Base-by-base conservation (phyloP, 169 alveolate genomes). In the Plasmodium knowlesi region DNA sequence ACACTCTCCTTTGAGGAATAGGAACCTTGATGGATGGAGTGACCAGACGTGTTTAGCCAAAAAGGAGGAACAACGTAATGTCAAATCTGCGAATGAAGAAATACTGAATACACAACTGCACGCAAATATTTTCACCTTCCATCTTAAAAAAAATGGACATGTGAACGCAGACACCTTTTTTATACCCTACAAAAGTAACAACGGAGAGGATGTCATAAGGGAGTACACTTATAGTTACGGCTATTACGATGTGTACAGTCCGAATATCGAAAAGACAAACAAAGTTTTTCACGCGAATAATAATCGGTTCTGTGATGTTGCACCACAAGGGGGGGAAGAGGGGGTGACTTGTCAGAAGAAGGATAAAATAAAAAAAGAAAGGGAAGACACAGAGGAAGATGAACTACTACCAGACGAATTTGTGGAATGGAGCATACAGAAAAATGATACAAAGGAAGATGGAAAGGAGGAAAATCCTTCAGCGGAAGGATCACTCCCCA, bases 161-260 rank as follows among this genome's bases (percentile, higher is more conserved):
- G 80, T 89, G 0, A 89, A 89, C 50, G 72, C 94, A 61, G 94
- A 89, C 67, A 41, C 82, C 12, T 89, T 57, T 78, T 89, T 89
- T 80, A 8, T 89, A 22, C 94, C 94, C 19, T 89, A 89, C 34
- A 89, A 54, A 61, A 89, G 94, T 70, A 28, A 79, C 22, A 88
- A 89, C 22, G 37, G 34, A 34, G 53, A 89, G 72, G 90, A 89
- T n/a, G 43, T 89, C 16, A 89, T 89, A 32, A 89, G 79, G 30
- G 61, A 41, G 73, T 89, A 89, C 50, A 78, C 94, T n/a, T 78
- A 89, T 37, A 89, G 53, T 39, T 89, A 89, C 37, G 70, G 73
- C 41, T 89, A 89, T 41, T 79, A 89, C 34, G 94, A 89, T 79
- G 82, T 89, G 30, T 89, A 89, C 71, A 32, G 84, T 0, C 28